A percentile compares a stretch with the other conserved stretches of the same genome.
phyloP scores from a whole-genome alignment of 2,329 filamentous ascomycete species.

The Cladophialophora psammophila region DNA sequence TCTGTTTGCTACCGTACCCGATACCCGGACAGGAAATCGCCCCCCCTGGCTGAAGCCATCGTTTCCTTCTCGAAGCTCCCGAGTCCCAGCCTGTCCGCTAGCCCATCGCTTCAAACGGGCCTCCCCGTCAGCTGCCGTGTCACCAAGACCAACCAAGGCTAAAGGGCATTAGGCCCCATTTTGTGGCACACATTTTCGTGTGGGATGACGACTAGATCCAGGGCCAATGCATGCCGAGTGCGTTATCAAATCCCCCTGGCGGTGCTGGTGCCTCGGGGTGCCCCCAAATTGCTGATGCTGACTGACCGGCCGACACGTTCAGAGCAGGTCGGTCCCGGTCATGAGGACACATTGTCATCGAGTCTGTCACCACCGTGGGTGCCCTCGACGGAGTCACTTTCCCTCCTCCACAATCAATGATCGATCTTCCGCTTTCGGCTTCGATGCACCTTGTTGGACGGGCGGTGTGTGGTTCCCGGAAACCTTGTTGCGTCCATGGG shows the following conservation, averaged over 20 bases:
- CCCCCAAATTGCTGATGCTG: slow-evolving; percentile 17
- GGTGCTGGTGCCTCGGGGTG: slow-evolving; percentile 4
- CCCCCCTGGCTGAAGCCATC: neutral
- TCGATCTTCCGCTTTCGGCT: slow-evolving; percentile 8
- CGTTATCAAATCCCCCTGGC: neutral
- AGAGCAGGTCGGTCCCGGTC: slow-evolving; percentile 7
- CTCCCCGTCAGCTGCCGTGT: slow-evolving; percentile 23
- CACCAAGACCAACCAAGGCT: slow-evolving; percentile 7
- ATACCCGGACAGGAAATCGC: neutral
- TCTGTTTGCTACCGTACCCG: neutral
- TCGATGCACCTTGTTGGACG: neutral
- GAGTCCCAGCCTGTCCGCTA: neutral
- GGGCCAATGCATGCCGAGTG: slow-evolving; percentile 6
- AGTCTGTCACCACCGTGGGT: neutral
- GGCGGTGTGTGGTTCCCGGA: slow-evolving; percentile 19
- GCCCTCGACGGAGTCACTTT: slow-evolving; percentile 2
- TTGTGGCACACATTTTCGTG: slow-evolving; percentile 2
- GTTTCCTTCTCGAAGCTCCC: slow-evolving; percentile 10
- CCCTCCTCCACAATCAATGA: slow-evolving; percentile 1
- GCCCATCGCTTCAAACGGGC: slow-evolving; percentile 7
- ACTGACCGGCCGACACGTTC: slow-evolving; percentile 3
- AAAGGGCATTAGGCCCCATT: slow-evolving; percentile 14
- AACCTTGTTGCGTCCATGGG: slow-evolving; percentile 17
- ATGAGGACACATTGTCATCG: slow-evolving; percentile 16
- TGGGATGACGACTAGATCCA: slow-evolving; percentile 1